Base-by-base conservation (phyloP, 192 early-diverging fungal genomes). In the Linnemannia zychae region DNA sequence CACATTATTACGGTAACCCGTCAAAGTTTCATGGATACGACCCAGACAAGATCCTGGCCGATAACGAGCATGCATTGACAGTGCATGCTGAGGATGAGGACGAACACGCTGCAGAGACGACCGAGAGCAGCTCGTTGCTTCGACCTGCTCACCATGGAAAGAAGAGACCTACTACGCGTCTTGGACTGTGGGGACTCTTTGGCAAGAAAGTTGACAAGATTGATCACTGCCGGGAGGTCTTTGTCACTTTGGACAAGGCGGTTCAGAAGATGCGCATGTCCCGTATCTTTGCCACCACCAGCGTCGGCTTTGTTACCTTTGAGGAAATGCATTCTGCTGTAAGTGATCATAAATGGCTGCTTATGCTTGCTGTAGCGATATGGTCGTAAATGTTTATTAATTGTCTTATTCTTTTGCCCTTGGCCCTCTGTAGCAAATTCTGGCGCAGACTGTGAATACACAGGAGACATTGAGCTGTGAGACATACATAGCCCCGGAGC, bases 251-350 rank as follows among this genome's bases (percentile, higher is more conserved):
- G 49, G 94, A 96, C 87, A 76, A 82, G 53, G 72, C 90, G 24
- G 90, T 92, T 1, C 44, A 79, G 38, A 90, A 84, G 81, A 93
- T 77, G 89, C 88, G 80, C 84, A 75, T 86, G 90, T 84, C 31
- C 24, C 71, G 49, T 82, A 86, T 79, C 38, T 86, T 46, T 75
- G 37, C 82, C 4, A 74, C 87, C 37, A 89, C 94, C 1, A 93
- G 90, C 20, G 92, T 93, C 33, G 95, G 93, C 3, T 96, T 96
- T 77, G 94, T 96, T n/a, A 96, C 95, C 20, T 96, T 95, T 80
- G 91, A 92, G 71, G 90, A 92, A 37, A 88, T 94, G n/a, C 89
- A 90, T 33, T 91, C 92, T 49, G 95, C 95, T 38, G 92, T 92
- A 90, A 77, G 89, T n/a, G n/a, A n/a, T n/a, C n/a, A n/a, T n/a